A percentile compares a stretch with the other conserved stretches of the same genome.
Evolutionary conservation across 1,139 yeast genomes (phyloP).

Genomic region (Geotrichum bryndzae): DNA sequence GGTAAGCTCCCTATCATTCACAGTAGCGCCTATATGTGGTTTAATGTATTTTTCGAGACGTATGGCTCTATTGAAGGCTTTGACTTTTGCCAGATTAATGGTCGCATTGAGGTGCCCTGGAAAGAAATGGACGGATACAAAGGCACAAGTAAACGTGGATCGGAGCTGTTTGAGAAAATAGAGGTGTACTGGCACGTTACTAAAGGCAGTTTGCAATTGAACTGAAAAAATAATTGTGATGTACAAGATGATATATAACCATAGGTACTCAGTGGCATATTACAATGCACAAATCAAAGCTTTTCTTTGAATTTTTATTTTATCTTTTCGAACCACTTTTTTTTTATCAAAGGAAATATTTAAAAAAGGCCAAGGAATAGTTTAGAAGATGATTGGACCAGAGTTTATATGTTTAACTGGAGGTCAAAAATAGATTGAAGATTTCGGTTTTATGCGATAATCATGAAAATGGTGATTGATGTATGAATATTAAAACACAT

Average conservation of each 20-base stretch:
- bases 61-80: constrained; percentile 19
- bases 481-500: too few relatives aligned
- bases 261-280: background rate
- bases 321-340: background rate
- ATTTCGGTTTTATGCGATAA: too few relatives aligned
- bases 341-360: too few relatives aligned
- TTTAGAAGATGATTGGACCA: too few relatives aligned
- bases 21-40: constrained; percentile 31
- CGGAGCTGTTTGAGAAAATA: constrained; percentile 46
- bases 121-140: constrained; percentile 62
- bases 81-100: constrained; percentile 19
- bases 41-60: constrained; percentile 36
- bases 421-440: too few relatives aligned
- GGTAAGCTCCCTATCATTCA: constrained; percentile 20
- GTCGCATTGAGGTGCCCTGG: constrained; percentile 42
- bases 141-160: constrained; percentile 55
- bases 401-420: too few relatives aligned
- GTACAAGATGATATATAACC: background rate
- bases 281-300: background rate
- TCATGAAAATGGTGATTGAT: too few relatives aligned
- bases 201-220: background rate
- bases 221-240: background rate
- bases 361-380: too few relatives aligned
- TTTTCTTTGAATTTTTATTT: too few relatives aligned
- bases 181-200: constrained; percentile 38